Conservation (phyloP, 305 asterid species). For the Fraxinus nigra region DNA sequence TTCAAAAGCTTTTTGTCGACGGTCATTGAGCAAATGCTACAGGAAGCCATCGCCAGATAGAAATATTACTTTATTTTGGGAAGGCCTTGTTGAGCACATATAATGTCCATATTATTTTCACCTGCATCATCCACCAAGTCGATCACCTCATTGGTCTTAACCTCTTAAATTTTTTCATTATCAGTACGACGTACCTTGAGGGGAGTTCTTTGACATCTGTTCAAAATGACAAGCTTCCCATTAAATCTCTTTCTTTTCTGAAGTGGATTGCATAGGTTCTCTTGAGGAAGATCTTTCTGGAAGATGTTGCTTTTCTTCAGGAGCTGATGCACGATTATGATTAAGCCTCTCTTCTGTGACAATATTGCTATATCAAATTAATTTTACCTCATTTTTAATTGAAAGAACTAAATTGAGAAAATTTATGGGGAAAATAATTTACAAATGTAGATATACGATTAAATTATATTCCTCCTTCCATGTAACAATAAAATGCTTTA, state of each 20-base stretch:
- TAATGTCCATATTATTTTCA: neutral
- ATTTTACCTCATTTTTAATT: neutral
- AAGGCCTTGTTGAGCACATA: conserved; percentile 24
- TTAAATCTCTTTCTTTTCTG: neutral
- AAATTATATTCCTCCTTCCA: neutral
- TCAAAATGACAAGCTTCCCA: neutral
- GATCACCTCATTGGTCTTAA: neutral
- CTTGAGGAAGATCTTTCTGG: neutral
- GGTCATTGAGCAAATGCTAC: neutral
- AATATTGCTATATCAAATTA: conserved; percentile 5
- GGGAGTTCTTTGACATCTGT: neutral
- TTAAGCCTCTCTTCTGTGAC: conserved; percentile 21
- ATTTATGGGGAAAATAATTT: neutral
- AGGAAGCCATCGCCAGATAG: neutral
- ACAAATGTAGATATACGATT: neutral
- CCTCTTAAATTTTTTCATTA: neutral
- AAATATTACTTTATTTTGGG: conserved; percentile 3
- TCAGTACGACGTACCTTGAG: neutral
- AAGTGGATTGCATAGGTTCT: neutral
- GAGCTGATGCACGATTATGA: neutral
- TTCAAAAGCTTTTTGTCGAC: neutral
- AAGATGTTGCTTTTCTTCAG: conserved; percentile 14
- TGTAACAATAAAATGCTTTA: neutral
- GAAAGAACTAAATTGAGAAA: neutral
- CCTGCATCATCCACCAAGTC: neutral